phyloP scores from a whole-genome alignment of 2,329 filamentous ascomycete species.

The Emmonsiellopsis sp. region DNA sequence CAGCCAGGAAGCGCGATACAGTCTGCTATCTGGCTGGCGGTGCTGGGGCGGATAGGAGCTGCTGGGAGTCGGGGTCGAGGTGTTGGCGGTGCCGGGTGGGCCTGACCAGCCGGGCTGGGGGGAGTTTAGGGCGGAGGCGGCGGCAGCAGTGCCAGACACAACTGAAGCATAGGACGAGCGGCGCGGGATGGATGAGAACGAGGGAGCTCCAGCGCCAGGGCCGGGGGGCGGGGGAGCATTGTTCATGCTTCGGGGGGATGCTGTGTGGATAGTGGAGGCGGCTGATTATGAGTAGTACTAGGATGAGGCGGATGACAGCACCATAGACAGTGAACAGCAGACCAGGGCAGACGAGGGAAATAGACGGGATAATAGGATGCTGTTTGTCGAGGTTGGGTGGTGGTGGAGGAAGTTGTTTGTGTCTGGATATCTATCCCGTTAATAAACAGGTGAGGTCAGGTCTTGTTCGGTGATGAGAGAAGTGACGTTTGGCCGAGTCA shows the following conservation, averaged over 20 bases:
- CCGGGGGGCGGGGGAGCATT: conserved; percentile 33
- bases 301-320: not conserved
- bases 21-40: conserved; percentile 21
- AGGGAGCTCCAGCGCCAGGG: conserved; percentile 32
- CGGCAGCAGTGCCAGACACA: conserved; percentile 42
- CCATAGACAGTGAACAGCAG: not conserved
- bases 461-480: too few species aligned
- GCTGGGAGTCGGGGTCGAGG: conserved; percentile 19
- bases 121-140: conserved; percentile 19
- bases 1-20: conserved; percentile 28
- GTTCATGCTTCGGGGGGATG: conserved; percentile 27
- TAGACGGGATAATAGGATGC: not conserved
- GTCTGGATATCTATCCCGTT: too few species aligned
- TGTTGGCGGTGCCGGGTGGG: conserved; percentile 11
- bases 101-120: conserved; percentile 32
- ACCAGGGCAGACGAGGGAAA: not conserved
- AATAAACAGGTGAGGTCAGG: too few species aligned
- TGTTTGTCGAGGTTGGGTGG: not conserved
- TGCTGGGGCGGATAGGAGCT: conserved; percentile 29
- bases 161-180: conserved; percentile 56
- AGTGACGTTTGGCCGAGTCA: too few species aligned
- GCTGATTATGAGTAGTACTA: not conserved
- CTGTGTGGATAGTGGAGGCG: not conserved
- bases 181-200: conserved; percentile 37
- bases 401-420: too few species aligned